Conservation (phyloP, 2,329 filamentous ascomycete genomes). For the Rhexocercosporidium sp. region DNA sequence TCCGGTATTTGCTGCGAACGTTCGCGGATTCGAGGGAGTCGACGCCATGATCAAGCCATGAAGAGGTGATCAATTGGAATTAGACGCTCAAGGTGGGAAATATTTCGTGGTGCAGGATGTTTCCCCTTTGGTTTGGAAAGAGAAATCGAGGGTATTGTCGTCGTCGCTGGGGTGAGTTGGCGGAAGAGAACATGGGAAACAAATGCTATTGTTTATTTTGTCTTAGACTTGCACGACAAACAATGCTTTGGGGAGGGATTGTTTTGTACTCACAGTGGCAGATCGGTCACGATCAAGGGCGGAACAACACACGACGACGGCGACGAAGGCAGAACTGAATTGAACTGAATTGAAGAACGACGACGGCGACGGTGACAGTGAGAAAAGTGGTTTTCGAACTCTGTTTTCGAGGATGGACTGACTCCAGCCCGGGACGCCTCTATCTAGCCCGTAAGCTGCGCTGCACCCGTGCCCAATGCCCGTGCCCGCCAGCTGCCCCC, state of each 20-base stretch:
- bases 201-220: slow-evolving; percentile 28
- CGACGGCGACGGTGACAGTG: background rate
- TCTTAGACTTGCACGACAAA: slow-evolving; percentile 22
- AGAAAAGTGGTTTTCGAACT: slow-evolving; percentile 7
- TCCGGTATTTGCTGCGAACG: slow-evolving; percentile 40
- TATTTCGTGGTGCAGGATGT: slow-evolving; percentile 12
- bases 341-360: background rate
- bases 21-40: slow-evolving; percentile 41
- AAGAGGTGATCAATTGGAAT: slow-evolving; percentile 27
- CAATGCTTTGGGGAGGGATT: background rate
- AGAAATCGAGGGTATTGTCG: slow-evolving; percentile 23
- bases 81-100: background rate
- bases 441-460: too few relatives aligned
- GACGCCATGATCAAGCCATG: slow-evolving; percentile 44
- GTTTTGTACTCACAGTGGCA: slow-evolving; percentile 28
- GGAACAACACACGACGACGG: slow-evolving; percentile 3
- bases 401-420: slow-evolving; percentile 22
- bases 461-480: slow-evolving; percentile 6
- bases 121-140: slow-evolving; percentile 18
- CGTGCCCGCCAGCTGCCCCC: background rate
- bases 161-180: slow-evolving; percentile 20
- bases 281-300: slow-evolving; percentile 24
- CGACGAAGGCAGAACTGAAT: background rate
- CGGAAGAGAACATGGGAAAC: slow-evolving; percentile 27
- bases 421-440: background rate